phyloP scores from a whole-genome alignment of 2,329 filamentous ascomycete species.

The Drechslera avenae region DNA sequence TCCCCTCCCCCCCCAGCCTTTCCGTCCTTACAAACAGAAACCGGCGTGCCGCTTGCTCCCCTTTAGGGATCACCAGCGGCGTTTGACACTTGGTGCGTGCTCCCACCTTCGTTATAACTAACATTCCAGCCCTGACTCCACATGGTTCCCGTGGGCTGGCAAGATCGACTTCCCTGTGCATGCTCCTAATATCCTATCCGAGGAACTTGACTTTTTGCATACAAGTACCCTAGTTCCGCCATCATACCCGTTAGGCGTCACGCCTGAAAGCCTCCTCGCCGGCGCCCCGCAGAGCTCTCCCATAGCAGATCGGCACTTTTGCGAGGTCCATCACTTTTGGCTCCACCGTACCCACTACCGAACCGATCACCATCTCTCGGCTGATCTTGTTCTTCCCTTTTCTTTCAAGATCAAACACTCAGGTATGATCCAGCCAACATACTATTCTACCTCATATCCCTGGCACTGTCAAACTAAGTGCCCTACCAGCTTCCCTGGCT shows the following conservation, averaged over 20 bases:
- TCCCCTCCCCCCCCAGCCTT: slow-evolving; percentile 37
- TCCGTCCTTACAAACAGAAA: slow-evolving; percentile 28
- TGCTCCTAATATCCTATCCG: slow-evolving; percentile 16
- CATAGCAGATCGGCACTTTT: slow-evolving; percentile 35
- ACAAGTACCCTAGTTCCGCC: slow-evolving; percentile 16
- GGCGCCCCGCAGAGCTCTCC: slow-evolving; percentile 23
- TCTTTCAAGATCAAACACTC: slow-evolving; percentile 1
- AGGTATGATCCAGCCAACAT: slow-evolving; percentile 10
- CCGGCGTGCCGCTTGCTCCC: slow-evolving; percentile 32
- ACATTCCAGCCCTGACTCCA: slow-evolving; percentile 35
- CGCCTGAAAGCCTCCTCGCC: slow-evolving; percentile 14
- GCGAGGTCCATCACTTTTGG: slow-evolving; percentile 36
- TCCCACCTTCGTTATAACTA: slow-evolving; percentile 32
- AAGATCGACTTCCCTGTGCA: slow-evolving; percentile 21
- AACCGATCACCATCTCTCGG: slow-evolving; percentile 29
- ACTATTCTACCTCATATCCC: not conserved
- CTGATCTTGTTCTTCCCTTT: slow-evolving; percentile 17
- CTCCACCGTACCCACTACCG: slow-evolving; percentile 28
- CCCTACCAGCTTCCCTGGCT: not conserved
- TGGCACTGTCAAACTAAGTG: slow-evolving; percentile 6
- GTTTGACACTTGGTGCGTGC: slow-evolving; percentile 45
- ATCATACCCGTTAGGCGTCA: slow-evolving; percentile 5
- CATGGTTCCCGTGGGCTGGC: slow-evolving; percentile 30
- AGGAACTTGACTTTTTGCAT: slow-evolving; percentile 20
- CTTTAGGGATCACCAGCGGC: slow-evolving; percentile 27